These are phyloP conservation scores for Plenodomus biglobosus DNA, from an alignment of 2,329 filamentous ascomycete genomes.

Conservation along the genomic window DNA sequence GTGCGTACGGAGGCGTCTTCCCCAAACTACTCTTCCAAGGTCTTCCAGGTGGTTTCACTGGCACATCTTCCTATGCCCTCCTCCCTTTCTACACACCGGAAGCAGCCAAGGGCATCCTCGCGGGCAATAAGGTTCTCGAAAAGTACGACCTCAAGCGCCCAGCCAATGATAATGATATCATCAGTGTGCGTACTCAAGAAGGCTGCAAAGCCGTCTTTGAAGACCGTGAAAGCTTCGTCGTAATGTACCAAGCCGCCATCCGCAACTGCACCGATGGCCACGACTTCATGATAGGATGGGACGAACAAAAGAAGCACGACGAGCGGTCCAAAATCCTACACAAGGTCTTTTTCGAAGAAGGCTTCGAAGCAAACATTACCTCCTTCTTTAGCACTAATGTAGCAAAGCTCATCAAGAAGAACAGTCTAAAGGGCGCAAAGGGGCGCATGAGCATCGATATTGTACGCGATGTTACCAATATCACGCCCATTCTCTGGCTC, in stretches of 20 bases:
- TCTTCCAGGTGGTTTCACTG: slow-evolving; percentile 52
- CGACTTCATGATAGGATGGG: slow-evolving; percentile 57
- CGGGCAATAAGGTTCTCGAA: slow-evolving; percentile 49
- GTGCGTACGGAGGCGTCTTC: slow-evolving; percentile 53
- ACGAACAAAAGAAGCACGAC: slow-evolving; percentile 42
- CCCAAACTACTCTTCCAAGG: slow-evolving; percentile 48
- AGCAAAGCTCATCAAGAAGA: slow-evolving; percentile 49
- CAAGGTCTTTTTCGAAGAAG: slow-evolving; percentile 60
- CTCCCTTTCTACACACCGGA: slow-evolving; percentile 57
- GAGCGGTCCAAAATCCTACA: slow-evolving; percentile 46
- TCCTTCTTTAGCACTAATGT: slow-evolving; percentile 57
- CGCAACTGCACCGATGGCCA: slow-evolving; percentile 59
- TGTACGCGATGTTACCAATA: slow-evolving; percentile 68
- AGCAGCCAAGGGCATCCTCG: slow-evolving; percentile 51
- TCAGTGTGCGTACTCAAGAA: slow-evolving; percentile 54
- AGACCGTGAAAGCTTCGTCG: slow-evolving; percentile 53
- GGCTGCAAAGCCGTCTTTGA: slow-evolving; percentile 55
- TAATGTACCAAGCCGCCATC: slow-evolving; percentile 60
- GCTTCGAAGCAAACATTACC: slow-evolving; percentile 68
- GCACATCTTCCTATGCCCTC: slow-evolving; percentile 53
- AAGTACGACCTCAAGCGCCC: slow-evolving; percentile 52
- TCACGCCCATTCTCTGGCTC: slow-evolving; percentile 65
- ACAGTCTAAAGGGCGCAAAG: slow-evolving; percentile 50
- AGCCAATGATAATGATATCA: slow-evolving; percentile 45
- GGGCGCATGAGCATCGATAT: slow-evolving; percentile 53